Percentiles rank a stretch among this genome's conserved stretches.
These are phyloP conservation scores for Grifola frondosa DNA, from an alignment of 1,284 basidiomycete genomes.

Conservation along the genomic window DNA sequence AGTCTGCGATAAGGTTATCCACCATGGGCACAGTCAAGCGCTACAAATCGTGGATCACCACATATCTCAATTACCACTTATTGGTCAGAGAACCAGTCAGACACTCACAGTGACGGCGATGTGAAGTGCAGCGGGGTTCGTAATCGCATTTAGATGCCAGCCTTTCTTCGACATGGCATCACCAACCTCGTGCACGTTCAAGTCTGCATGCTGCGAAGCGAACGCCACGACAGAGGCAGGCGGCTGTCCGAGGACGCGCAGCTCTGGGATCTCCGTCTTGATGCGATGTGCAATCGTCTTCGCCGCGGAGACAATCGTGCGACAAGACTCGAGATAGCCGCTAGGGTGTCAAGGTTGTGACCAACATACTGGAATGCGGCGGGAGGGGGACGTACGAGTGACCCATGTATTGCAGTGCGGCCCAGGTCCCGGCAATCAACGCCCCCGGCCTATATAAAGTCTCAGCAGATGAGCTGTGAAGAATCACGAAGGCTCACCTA, in stretches of 20 bases:
- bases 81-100: background rate
- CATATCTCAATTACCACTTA: background rate
- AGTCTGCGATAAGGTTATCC: conserved; percentile 78
- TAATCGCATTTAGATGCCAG: conserved; percentile 90
- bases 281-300: conserved; percentile 70
- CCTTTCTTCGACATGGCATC: conserved; percentile 84
- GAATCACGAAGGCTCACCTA: conserved; percentile 52
- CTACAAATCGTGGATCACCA: conserved; percentile 35
- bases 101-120: conserved; percentile 86
- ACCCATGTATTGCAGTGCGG: conserved; percentile 92
- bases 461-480: conserved; percentile 10
- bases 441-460: conserved; percentile 72
- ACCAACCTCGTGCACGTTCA: conserved; percentile 85
- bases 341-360: no score
- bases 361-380: no score
- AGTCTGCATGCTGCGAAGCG: conserved; percentile 54
- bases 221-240: conserved; percentile 92
- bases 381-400: conserved; percentile 54
- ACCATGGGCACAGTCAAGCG: conserved; percentile 76
- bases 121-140: conserved; percentile 82
- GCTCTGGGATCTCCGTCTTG: conserved; percentile 67
- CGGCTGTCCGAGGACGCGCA: conserved; percentile 88
- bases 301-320: conserved; percentile 76
- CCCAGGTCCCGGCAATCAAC: conserved; percentile 94
- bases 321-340: conserved; percentile 91